These are phyloP conservation scores for Trametes cinnabarina DNA, from an alignment of 768 basidiomycete species.

Conservation along the genomic window DNA sequence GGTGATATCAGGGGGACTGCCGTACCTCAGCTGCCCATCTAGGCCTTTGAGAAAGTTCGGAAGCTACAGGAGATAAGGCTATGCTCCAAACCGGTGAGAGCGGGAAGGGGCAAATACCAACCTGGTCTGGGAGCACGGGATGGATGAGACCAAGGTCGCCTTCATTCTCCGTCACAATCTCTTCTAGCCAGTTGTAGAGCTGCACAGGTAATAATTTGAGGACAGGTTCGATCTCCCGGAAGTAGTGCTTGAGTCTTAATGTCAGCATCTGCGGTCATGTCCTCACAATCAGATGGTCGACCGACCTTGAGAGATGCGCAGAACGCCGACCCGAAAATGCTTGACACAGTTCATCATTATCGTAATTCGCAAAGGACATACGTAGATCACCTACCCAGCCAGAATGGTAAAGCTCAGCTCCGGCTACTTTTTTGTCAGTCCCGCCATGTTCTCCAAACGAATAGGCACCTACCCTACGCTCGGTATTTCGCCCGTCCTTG, in stretches of 20 bases:
- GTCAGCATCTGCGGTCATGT: no score
- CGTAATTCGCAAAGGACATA: no score
- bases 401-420: constrained; percentile 27
- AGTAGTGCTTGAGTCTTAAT: constrained; percentile 23
- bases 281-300: not conserved
- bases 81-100: not conserved
- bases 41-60: constrained; percentile 29
- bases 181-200: constrained; percentile 26
- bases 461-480: constrained; percentile 15
- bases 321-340: constrained; percentile 29
- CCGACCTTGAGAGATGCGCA: constrained; percentile 28
- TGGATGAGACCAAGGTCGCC: constrained; percentile 26
- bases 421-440: constrained; percentile 14
- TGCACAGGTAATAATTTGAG: constrained; percentile 23
- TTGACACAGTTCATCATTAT: not conserved
- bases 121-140: constrained; percentile 27
- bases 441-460: no score
- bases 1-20: constrained; percentile 24
- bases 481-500: constrained; percentile 21
- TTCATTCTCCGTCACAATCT: constrained; percentile 28
- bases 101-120: not conserved
- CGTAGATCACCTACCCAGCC: constrained; percentile 27
- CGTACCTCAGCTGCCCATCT: constrained; percentile 23
- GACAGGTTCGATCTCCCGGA: constrained; percentile 25
- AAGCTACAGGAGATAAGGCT: constrained; percentile 10